Evolutionary conservation across 2,329 filamentous ascomycete species (phyloP).

Genomic region (Periconia macrospinosa): DNA sequence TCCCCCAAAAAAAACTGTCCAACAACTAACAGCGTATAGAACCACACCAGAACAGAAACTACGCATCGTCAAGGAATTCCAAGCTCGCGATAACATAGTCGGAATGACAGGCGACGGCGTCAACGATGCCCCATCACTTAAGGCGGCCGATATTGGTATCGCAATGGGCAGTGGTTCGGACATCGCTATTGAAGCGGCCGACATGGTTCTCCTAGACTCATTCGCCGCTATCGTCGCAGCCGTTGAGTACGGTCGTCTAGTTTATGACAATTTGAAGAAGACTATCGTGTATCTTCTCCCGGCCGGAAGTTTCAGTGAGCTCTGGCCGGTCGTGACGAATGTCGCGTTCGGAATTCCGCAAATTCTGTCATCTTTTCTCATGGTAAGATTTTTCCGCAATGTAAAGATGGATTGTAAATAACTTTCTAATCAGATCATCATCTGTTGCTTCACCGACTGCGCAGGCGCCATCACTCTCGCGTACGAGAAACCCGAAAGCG

Average conservation of each 20-base stretch:
- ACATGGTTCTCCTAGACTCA: conserved; percentile 67
- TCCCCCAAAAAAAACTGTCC: neutral
- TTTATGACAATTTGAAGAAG: conserved; percentile 82
- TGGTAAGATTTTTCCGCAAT: conserved; percentile 41
- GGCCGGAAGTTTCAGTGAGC: conserved; percentile 73
- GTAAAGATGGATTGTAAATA: neutral
- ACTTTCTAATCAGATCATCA: conserved; percentile 32
- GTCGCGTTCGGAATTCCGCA: conserved; percentile 73
- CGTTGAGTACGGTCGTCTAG: conserved; percentile 70
- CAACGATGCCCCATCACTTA: conserved; percentile 57
- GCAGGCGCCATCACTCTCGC: conserved; percentile 65
- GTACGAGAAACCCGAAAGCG: conserved; percentile 76
- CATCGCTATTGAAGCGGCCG: conserved; percentile 64
- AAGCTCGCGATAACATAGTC: conserved; percentile 60
- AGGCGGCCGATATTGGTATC: conserved; percentile 62
- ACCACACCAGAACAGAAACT: conserved; percentile 81
- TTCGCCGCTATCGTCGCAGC: conserved; percentile 74
- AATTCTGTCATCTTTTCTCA: conserved; percentile 72
- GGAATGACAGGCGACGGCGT: conserved; percentile 55
- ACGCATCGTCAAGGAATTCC: conserved; percentile 76
- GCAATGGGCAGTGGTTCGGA: conserved; percentile 61
- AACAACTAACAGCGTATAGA: conserved; percentile 36
- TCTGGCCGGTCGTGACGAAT: conserved; percentile 74
- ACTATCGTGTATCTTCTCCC: conserved; percentile 74
- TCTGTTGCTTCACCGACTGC: conserved; percentile 74